Evolutionary conservation across 1,139 yeast genomes (phyloP).

Genomic region (Lodderomyces beijingensis): DNA sequence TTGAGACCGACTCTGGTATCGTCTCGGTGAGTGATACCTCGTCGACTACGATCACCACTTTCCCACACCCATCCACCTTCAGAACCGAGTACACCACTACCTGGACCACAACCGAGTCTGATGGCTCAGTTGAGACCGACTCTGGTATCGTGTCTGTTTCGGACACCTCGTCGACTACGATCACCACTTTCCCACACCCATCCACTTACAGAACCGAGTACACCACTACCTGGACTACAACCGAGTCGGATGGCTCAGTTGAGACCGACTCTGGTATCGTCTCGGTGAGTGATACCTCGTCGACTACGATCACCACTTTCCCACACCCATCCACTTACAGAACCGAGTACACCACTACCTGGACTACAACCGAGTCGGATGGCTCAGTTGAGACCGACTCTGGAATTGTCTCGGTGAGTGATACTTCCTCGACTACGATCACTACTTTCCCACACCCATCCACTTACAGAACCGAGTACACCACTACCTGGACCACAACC

Average conservation of each 20-base stretch:
- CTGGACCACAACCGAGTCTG: constrained; percentile 5
- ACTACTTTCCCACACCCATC: constrained; percentile 1
- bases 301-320: background rate
- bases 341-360: constrained; percentile 7
- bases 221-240: constrained; percentile 16
- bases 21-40: constrained; percentile 10
- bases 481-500: constrained; percentile 17
- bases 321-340: constrained; percentile 1
- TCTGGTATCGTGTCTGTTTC: constrained; percentile 6
- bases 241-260: constrained; percentile 16
- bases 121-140: constrained; percentile 5
- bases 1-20: constrained; percentile 14
- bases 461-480: constrained; percentile 10
- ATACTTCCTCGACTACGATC: constrained; percentile 3
- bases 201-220: constrained; percentile 12
- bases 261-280: constrained; percentile 6
- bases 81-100: constrained; percentile 17
- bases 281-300: constrained; percentile 7
- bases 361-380: constrained; percentile 7
- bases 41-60: constrained; percentile 5
- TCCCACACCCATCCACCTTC: constrained; percentile 5
- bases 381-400: constrained; percentile 12
- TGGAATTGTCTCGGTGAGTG: constrained; percentile 5
- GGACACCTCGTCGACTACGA: constrained; percentile 4
- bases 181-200: constrained; percentile 7